Evolutionary conservation across 2,329 filamentous ascomycete genomes (phyloP).

Genomic region (Clarireedia monteithiana): DNA sequence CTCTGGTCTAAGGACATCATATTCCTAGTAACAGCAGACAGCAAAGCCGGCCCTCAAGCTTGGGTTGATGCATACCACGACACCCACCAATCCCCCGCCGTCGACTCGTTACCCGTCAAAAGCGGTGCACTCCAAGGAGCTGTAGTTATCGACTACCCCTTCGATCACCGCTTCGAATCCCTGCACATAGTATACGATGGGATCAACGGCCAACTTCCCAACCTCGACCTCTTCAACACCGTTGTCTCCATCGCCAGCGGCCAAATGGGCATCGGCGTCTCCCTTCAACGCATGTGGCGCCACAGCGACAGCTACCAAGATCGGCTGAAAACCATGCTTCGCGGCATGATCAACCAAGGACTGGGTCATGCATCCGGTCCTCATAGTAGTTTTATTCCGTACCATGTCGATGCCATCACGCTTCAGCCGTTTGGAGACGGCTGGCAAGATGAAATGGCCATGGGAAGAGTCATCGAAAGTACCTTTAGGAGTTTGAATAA

Average conservation of each 20-base stretch:
- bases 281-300: slow-evolving; percentile 77
- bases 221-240: slow-evolving; percentile 92
- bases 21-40: slow-evolving; percentile 81
- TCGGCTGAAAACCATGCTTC: slow-evolving; percentile 78
- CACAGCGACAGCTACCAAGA: slow-evolving; percentile 72
- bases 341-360: slow-evolving; percentile 88
- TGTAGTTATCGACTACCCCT: slow-evolving; percentile 87
- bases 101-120: slow-evolving; percentile 77
- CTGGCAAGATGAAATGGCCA: slow-evolving; percentile 96
- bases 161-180: slow-evolving; percentile 75
- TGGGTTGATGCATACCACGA: slow-evolving; percentile 99
- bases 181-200: slow-evolving; percentile 93
- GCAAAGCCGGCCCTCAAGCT: slow-evolving; percentile 81
- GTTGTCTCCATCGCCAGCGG: slow-evolving; percentile 79
- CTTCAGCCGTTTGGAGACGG: slow-evolving; percentile 83
- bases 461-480: slow-evolving; percentile 84
- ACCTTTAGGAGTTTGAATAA: slow-evolving; percentile 94
- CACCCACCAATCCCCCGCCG: slow-evolving; percentile 62
- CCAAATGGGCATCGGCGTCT: slow-evolving; percentile 83
- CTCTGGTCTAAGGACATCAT: slow-evolving; percentile 99
- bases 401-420: slow-evolving; percentile 94
- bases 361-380: slow-evolving; percentile 83
- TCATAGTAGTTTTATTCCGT: slow-evolving; percentile 94
- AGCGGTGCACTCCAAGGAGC: slow-evolving; percentile 89
- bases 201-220: slow-evolving; percentile 89